Base-by-base conservation (phyloP, 805 yeast genomes). In the Kodamaea sagamina region DNA sequence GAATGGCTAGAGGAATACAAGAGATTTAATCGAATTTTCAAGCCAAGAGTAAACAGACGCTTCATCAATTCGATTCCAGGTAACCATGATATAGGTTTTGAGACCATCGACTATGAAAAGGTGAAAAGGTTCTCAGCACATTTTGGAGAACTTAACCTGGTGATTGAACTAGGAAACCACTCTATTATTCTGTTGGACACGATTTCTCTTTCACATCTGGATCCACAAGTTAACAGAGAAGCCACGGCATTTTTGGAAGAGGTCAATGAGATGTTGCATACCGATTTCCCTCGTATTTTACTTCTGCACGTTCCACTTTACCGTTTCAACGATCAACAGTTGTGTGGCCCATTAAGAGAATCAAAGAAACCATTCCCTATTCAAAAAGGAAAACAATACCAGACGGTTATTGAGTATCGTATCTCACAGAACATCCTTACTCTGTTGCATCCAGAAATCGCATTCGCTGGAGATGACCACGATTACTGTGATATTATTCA, bases 61-160 rank as follows among this genome's bases (percentile, higher is more conserved):
- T 62, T 63, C 18, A 57, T 60, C 40, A 52, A 65, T 25, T 62
- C 72, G 2, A 57, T 77, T 6, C 96, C 97, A 0, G 99, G 99
- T 1, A 93, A 93, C 59, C 99, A 93, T 61, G 99, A 93, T 59
- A 88, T 95, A 50, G 99, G 99, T 0, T 92, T 85, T 65, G 96
- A 93, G 21, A 78, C 82, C 46, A 79, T 93, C 11, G 71, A 79
- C 12, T 71, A 74, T 18, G 62, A 71, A 1, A 79, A 83, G 17
- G 63, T 77, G 35, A 63, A 77, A 26, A 67, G 98, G 51, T 93
- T 90, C 63, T 65, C 75, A 29, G 67, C 82, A 1, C 75, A 71
- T 57, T 92, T 89, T 61, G 99, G 98, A 1, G 79, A 79, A 31
- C 68, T 93, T 0, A 78, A 78, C 53, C 73, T 77, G 11, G 67